Conservation (phyloP, 116 monocot genomes). For the Trichopus zeylanicus region DNA sequence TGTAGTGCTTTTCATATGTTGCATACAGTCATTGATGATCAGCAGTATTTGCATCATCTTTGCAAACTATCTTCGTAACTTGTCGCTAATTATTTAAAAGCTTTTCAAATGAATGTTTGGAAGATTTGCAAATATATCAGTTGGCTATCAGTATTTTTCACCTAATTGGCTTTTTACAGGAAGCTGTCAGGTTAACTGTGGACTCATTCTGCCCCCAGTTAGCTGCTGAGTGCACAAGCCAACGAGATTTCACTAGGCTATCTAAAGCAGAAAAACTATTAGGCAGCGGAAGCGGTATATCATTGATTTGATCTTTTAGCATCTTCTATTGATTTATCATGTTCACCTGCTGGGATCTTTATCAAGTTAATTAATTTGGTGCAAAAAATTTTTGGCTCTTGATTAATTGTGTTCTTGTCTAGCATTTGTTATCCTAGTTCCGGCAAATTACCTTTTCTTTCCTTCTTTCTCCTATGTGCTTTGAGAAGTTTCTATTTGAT, state of each 20-base stretch:
- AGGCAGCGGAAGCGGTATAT: slow-evolving; percentile 62
- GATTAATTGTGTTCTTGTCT: background rate
- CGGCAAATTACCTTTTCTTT: background rate
- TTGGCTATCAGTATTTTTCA: no score
- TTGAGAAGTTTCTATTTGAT: background rate
- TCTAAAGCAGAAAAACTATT: slow-evolving; percentile 67
- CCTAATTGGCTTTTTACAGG: slow-evolving; percentile 33
- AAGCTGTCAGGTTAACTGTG: slow-evolving; percentile 50
- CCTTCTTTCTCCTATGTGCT: background rate
- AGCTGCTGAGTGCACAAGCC: slow-evolving; percentile 23
- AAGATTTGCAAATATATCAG: no score
- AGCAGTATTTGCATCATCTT: no score
- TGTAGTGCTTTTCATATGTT: no score
- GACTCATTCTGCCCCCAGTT: slow-evolving; percentile 58
- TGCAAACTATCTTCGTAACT: no score
- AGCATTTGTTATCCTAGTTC: background rate
- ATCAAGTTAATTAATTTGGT: background rate
- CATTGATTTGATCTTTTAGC: slow-evolving; percentile 2
- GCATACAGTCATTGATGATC: no score
- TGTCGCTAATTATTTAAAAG: no score
- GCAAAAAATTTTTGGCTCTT: background rate
- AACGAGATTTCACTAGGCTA: slow-evolving; percentile 20
- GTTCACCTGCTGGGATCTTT: background rate
- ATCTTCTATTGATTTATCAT: background rate
- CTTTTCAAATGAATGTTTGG: no score